Percentiles rank a stretch among this genome's conserved stretches.
phyloP scores from a whole-genome alignment of 1,284 basidiomycete genomes.

The Marasmius tenuissimus region DNA sequence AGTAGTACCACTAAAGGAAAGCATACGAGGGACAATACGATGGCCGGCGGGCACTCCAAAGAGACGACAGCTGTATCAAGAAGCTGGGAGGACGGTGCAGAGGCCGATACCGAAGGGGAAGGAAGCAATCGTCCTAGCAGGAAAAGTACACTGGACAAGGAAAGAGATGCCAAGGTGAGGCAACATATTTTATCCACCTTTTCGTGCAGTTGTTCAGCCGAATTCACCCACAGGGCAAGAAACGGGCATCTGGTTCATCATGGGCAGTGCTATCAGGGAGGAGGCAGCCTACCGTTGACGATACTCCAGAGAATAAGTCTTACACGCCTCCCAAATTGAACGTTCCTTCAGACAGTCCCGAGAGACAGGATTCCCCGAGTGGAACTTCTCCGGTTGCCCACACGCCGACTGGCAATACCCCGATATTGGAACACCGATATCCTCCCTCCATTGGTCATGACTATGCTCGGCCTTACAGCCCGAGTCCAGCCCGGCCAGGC shows the following conservation, averaged over 20 bases:
- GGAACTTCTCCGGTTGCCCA: neutral
- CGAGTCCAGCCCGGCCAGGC: neutral
- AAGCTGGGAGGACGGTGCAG: conserved; percentile 22
- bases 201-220: neutral
- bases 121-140: conserved; percentile 17
- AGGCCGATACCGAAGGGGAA: conserved; percentile 25
- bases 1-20: neutral
- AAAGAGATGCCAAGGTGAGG: conserved; percentile 14
- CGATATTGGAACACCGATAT: conserved; percentile 31
- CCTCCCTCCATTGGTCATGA: conserved; percentile 31
- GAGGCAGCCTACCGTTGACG: neutral
- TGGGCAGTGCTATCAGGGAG: conserved; percentile 16
- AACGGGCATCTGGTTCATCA: conserved; percentile 15
- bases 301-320: neutral
- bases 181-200: neutral
- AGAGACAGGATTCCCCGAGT: neutral
- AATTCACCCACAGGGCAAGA: conserved; percentile 9
- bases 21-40: neutral
- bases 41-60: neutral
- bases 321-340: neutral
- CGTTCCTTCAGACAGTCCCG: neutral
- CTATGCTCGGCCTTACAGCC: conserved; percentile 11
- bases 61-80: neutral
- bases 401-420: neutral
- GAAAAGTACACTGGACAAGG: conserved; percentile 13